Conservation (phyloP, 2,329 filamentous ascomycete species). For the Clonostachys sp. region DNA sequence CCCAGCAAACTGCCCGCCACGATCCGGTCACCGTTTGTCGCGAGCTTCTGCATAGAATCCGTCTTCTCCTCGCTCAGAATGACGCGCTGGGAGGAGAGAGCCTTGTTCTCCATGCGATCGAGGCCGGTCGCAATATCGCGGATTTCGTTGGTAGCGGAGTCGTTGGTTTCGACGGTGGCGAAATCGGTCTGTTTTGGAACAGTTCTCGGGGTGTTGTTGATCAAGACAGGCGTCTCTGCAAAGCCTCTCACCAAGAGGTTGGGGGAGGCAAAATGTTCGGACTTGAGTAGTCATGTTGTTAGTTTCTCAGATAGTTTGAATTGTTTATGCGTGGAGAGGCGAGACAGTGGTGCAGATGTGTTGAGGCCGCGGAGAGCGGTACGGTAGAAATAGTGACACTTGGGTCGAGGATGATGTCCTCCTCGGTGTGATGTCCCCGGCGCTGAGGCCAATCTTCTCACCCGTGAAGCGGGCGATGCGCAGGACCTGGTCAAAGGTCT, state of each 20-base stretch:
- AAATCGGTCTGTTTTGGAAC: slow-evolving; percentile 25
- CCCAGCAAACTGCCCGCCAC: too few species aligned
- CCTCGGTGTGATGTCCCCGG: slow-evolving; percentile 55
- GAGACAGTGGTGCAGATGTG: slow-evolving; percentile 75
- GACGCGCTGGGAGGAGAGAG: slow-evolving; percentile 70
- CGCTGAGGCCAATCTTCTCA: slow-evolving; percentile 54
- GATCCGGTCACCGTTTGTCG: too few species aligned
- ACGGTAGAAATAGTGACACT: slow-evolving; percentile 90
- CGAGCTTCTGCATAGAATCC: slow-evolving; percentile 78
- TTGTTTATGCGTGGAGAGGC: slow-evolving; percentile 62
- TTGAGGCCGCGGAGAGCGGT: slow-evolving; percentile 83
- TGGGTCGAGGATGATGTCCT: slow-evolving; percentile 58
- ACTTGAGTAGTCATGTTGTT: slow-evolving; percentile 29
- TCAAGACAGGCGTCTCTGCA: slow-evolving; percentile 26
- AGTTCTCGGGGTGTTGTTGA: slow-evolving; percentile 28
- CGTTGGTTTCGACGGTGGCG: slow-evolving; percentile 44
- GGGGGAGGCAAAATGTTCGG: slow-evolving; percentile 52
- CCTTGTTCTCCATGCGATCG: slow-evolving; percentile 86
- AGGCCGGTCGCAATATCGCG: slow-evolving; percentile 73
- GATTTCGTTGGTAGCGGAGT: slow-evolving; percentile 54
- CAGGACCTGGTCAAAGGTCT: slow-evolving; percentile 62
- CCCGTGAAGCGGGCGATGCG: slow-evolving; percentile 62
- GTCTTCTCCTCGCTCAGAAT: slow-evolving; percentile 74
- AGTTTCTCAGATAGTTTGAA: slow-evolving; percentile 8
- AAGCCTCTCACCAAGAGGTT: slow-evolving; percentile 70